Percentiles rank a stretch among this genome's conserved stretches.
Evolutionary conservation across 2,329 filamentous ascomycete genomes (phyloP).

Genomic region (Nigrospora osmanthi): DNA sequence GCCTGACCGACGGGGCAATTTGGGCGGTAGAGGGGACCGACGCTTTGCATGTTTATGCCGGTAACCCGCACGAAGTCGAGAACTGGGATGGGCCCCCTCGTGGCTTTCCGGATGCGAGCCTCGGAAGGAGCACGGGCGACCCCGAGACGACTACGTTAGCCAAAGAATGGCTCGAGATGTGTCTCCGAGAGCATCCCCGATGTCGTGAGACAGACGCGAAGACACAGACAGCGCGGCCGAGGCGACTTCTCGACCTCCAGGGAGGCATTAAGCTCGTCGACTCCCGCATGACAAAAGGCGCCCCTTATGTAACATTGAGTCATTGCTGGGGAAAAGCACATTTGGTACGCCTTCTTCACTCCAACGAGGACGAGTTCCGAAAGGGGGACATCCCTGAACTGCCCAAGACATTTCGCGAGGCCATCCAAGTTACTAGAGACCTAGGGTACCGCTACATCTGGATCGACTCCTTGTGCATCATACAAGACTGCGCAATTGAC

Average conservation of each 20-base stretch:
- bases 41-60: not conserved
- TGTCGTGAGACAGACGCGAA: slow-evolving; percentile 1
- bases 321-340: slow-evolving; percentile 1
- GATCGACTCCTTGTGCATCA: slow-evolving; percentile 7
- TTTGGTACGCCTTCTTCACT: not conserved
- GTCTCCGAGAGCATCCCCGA: not conserved
- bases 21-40: not conserved
- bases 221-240: not conserved
- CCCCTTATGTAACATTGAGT: not conserved
- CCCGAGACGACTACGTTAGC: not conserved
- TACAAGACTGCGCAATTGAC: slow-evolving; percentile 3
- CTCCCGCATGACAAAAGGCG: not conserved
- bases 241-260: not conserved
- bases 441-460: slow-evolving; percentile 4
- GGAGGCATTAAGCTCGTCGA: slow-evolving; percentile 1
- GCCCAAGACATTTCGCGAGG: slow-evolving; percentile 4
- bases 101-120: not conserved
- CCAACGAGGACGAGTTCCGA: not conserved
- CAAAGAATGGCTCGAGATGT: not conserved
- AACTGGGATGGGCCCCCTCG: not conserved
- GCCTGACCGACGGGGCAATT: not conserved
- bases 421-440: not conserved
- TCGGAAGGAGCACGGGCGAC: slow-evolving; percentile 1
- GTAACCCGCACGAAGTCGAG: not conserved
- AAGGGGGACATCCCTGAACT: not conserved